Evolutionary conservation across 1,284 basidiomycete species (phyloP).

Genomic region (Tausonia pullulans): DNA sequence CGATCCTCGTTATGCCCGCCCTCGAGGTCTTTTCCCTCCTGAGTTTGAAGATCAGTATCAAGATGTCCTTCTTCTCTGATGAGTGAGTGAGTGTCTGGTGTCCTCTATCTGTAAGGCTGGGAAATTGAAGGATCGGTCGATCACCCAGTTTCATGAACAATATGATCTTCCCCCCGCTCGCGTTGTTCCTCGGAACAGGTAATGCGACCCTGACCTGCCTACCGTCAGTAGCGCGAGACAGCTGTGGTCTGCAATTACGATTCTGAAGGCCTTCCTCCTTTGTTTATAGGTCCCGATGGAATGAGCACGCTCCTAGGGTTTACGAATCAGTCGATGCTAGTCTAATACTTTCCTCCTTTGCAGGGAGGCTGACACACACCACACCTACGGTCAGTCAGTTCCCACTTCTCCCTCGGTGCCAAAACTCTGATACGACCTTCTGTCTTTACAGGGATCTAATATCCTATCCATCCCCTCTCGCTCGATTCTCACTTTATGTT

Average conservation of each 20-base stretch:
- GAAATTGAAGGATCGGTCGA: too few species aligned
- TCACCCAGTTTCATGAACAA: constrained; percentile 27
- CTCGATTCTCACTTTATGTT: constrained; percentile 29
- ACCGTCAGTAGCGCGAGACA: constrained; percentile 31
- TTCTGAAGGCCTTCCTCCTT: too few species aligned
- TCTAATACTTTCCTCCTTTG: too few species aligned
- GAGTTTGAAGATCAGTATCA: constrained; percentile 48
- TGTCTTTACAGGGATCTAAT: constrained; percentile 20
- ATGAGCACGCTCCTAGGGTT: too few species aligned
- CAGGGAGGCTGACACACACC: constrained; percentile 32
- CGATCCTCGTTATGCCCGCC: constrained; percentile 43
- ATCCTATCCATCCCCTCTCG: constrained; percentile 31
- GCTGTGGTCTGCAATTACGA: too few species aligned
- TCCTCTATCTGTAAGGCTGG: too few species aligned
- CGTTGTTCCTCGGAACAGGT: constrained; percentile 37
- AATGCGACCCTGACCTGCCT: constrained; percentile 37
- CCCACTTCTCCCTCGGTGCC: background rate
- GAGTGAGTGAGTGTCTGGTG: too few species aligned
- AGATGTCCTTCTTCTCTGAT: constrained; percentile 45
- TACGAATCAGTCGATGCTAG: too few species aligned
- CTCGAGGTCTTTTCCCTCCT: constrained; percentile 48
- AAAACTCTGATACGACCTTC: too few species aligned
- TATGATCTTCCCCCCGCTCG: constrained; percentile 35
- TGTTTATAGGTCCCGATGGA: too few species aligned
- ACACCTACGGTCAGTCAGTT: constrained; percentile 29